Conservation (phyloP, 140 eudicot species). For the Eryngium alpinum region DNA sequence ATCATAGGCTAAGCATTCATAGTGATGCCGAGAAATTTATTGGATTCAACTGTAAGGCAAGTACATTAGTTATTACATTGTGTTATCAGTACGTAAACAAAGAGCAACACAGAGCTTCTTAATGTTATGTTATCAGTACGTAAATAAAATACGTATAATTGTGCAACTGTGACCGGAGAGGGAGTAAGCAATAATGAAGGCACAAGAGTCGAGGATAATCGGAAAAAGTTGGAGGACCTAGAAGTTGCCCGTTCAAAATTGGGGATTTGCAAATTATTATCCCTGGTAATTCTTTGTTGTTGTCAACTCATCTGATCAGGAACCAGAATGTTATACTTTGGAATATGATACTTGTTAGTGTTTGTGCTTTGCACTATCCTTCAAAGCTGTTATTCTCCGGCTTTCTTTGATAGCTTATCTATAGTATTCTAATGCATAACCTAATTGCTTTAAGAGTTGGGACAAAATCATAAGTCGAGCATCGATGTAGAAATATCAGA, state of each 20-base stretch:
- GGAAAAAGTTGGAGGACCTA: conserved; percentile 31
- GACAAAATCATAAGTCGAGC: not conserved
- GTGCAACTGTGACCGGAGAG: conserved; percentile 30
- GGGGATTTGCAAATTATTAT: conserved; percentile 61
- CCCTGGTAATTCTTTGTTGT: conserved; percentile 46
- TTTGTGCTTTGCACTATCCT: not conserved
- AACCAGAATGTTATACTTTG: not conserved
- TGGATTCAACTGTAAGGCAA: conserved; percentile 89
- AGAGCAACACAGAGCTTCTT: conserved; percentile 76
- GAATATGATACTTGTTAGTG: not conserved
- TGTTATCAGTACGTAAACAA: conserved; percentile 63
- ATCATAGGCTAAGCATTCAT: conserved; percentile 59
- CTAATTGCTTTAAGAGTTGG: not conserved
- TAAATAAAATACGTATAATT: conserved; percentile 32
- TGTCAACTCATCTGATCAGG: not conserved
- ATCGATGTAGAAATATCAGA: not conserved
- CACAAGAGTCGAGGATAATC: conserved; percentile 28
- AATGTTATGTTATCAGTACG: conserved; percentile 56
- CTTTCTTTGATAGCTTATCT: not conserved
- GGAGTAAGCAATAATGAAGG: conserved; percentile 34
- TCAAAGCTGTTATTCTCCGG: not conserved
- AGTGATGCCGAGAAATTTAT: conserved; percentile 65
- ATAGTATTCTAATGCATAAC: not conserved
- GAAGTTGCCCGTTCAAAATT: conserved; percentile 45
- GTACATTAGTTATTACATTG: not conserved